Base-by-base conservation (phyloP, 768 basidiomycete genomes). In the Lactarius sanguifluus region DNA sequence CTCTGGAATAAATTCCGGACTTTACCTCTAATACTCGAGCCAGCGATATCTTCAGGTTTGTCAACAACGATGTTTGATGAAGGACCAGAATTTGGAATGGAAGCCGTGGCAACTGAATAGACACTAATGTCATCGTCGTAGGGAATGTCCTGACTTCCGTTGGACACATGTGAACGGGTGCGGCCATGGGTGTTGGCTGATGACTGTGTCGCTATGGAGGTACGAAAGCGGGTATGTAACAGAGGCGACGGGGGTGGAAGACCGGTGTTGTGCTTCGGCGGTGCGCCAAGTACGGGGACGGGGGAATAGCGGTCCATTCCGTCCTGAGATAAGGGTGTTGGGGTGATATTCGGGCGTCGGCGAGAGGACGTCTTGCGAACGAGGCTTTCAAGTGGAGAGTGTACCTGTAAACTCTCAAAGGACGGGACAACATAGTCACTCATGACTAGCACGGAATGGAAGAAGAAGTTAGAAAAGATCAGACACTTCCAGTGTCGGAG, bases 321-420 rank as follows among this genome's bases (percentile, higher is more conserved):
- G 52, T 64, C 40, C 50, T 66, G 70, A 32, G 16, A 59, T 25
- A 32, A 30, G 15, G 63, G 18, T 18, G 43, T n/a, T 38, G 50
- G 47, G 65, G 67, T 57, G 59, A 64, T 64, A 52, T 72, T 73
- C 41, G 50, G 57, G 57, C 73, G 72, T 69, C 78, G 80, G 72
- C 75, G 81, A 70, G 78, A 78, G 30, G 88, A 87, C 9, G 85
- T 81, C 62, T 78, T 77, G 64, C 83, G 81, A 62, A 83, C 84
- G 57, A 90, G 81, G 3, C 81, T 77, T 47, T 85, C 82, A 47
- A 89, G 79, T 8, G 88, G 88, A 1, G 89, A 90, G 25, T 81
- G 76, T 65, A 75, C 72, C 60, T 77, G 71, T 23, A 82, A 62
- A 36, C 55, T 32, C 25, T 58, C 45, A n/a, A 67, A 43, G 15